Evolutionary conservation across 768 basidiomycete species (phyloP).

Genomic region (Leccinellum albellum): DNA sequence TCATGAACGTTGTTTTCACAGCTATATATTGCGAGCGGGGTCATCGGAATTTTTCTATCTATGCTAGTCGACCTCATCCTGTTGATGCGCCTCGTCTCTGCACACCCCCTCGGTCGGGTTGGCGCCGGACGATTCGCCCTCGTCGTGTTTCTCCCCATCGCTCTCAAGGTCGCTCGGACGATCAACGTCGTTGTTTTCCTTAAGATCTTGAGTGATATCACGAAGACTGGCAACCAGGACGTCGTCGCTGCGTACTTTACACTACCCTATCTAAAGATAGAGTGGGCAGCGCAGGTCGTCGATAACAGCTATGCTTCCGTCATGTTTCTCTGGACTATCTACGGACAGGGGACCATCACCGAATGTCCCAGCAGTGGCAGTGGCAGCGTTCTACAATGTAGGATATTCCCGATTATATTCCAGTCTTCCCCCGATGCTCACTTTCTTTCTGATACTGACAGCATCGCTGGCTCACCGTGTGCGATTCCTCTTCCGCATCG

Average conservation of each 20-base stretch:
- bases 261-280: slow-evolving; percentile 29
- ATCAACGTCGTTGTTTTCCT: slow-evolving; percentile 28
- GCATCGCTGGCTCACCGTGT: slow-evolving; percentile 2
- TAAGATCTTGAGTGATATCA: slow-evolving; percentile 19
- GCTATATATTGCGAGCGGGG: slow-evolving; percentile 28
- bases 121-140: slow-evolving; percentile 14
- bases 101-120: slow-evolving; percentile 21
- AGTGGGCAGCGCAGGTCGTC: slow-evolving; percentile 25
- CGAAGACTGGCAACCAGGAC: slow-evolving; percentile 10
- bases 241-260: slow-evolving; percentile 12
- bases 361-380: not conserved
- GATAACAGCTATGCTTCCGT: slow-evolving; percentile 31
- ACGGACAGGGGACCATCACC: not conserved
- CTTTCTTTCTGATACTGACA: not conserved
- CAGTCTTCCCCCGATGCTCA: too few species aligned
- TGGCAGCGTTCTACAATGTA: not conserved
- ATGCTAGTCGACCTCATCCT: slow-evolving; percentile 29
- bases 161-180: slow-evolving; percentile 29
- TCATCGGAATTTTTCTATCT: slow-evolving; percentile 27
- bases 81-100: slow-evolving; percentile 26
- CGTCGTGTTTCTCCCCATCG: slow-evolving; percentile 22
- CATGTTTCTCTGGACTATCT: slow-evolving; percentile 24
- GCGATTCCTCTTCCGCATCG: slow-evolving; percentile 22
- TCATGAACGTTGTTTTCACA: not conserved
- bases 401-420: too few species aligned